These are phyloP conservation scores for Sequoiadendron giganteum DNA, from an alignment of 75 land plant genomes.

Conservation along the genomic window DNA sequence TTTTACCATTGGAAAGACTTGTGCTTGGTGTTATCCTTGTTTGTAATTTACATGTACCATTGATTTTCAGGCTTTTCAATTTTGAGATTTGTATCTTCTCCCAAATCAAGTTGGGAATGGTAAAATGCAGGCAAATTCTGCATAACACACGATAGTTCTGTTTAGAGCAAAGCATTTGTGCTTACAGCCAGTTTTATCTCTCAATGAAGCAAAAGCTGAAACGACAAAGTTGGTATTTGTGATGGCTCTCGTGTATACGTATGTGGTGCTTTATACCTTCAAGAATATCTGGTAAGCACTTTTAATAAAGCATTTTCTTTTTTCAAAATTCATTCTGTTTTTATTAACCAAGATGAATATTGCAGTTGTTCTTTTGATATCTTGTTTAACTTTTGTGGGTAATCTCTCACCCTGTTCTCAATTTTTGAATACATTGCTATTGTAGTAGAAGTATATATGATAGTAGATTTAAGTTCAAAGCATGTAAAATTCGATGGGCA, in stretches of 20 bases:
- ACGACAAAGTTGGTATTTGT: not conserved
- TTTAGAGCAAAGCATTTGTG: not conserved
- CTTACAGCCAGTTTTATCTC: not conserved
- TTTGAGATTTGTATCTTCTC: not conserved
- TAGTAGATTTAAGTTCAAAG: not conserved
- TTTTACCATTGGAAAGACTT: not conserved
- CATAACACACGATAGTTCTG: not conserved
- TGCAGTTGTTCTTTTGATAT: not conserved
- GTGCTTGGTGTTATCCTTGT: not conserved
- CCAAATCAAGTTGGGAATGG: not conserved
- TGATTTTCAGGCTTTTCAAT: not conserved
- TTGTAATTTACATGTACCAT: slow-evolving; percentile 1
- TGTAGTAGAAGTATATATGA: not conserved
- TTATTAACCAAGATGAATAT: no score
- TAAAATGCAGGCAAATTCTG: not conserved
- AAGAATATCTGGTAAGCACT: not conserved
- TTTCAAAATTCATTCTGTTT: not conserved
- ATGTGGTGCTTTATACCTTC: not conserved
- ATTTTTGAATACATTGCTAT: not conserved
- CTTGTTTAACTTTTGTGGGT: not conserved
- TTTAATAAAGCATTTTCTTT: not conserved
- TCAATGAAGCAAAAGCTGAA: not conserved
- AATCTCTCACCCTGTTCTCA: not conserved
- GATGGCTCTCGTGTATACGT: not conserved
- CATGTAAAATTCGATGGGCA: not conserved